Percentiles rank a stretch among this genome's conserved stretches.
phyloP scores from a whole-genome alignment of 192 early-diverging fungal genomes.

The Rhizophagus clarus region DNA sequence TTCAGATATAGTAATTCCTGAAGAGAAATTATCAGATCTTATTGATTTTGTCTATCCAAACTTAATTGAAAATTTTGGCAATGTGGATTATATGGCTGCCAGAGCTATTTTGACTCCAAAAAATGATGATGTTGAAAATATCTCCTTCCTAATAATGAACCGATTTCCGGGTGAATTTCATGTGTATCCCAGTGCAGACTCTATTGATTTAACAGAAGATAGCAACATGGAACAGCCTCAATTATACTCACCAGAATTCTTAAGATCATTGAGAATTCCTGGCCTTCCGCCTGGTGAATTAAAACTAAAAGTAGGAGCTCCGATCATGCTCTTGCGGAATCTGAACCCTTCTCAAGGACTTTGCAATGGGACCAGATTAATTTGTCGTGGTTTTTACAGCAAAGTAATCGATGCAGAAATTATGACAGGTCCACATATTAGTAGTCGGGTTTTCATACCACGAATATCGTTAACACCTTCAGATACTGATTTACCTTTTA shows the following conservation, averaged over 20 bases:
- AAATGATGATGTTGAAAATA: conserved; percentile 31
- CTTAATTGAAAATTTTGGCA: conserved; percentile 9
- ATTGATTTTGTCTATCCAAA: conserved; percentile 26
- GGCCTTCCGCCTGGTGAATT: no score
- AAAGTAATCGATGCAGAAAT: no score
- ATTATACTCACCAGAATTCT: background rate
- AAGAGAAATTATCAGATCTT: background rate
- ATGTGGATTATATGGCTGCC: background rate
- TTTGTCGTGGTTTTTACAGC: no score
- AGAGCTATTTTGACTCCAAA: conserved; percentile 26
- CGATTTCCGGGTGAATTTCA: background rate
- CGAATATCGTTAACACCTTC: no score
- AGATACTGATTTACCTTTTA: no score
- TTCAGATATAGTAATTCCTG: background rate
- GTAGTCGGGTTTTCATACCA: no score
- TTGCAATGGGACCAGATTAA: no score
- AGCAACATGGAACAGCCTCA: background rate
- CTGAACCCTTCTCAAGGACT: no score
- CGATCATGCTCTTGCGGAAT: no score
- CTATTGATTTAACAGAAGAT: background rate
- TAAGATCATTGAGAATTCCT: background rate
- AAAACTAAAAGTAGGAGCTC: no score
- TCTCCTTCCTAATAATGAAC: conserved; percentile 13
- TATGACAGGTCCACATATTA: no score
- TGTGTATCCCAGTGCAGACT: conserved; percentile 19